These are phyloP conservation scores for Termitomyces sp. DNA, from an alignment of 768 basidiomycete species.

Conservation along the genomic window DNA sequence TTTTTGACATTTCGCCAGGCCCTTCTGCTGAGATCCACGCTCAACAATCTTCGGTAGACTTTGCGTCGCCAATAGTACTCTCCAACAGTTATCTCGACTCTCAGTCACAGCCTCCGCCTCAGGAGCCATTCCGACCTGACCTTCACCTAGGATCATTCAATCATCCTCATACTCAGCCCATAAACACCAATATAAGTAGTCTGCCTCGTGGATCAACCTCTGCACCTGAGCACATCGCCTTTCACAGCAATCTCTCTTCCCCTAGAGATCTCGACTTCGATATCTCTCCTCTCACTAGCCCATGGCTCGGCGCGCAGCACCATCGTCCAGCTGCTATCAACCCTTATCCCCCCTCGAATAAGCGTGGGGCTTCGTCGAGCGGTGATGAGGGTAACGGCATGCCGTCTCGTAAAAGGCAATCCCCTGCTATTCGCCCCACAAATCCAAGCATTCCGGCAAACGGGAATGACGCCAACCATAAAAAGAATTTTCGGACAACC, in stretches of 20 bases:
- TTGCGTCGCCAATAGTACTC: conserved; percentile 56
- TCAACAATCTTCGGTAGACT: conserved; percentile 48
- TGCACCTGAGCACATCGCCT: conserved; percentile 72
- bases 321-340: conserved; percentile 21
- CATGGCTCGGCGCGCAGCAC: conserved; percentile 65
- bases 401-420: conserved; percentile 48
- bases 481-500: conserved; percentile 27
- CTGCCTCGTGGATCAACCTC: conserved; percentile 39
- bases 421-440: conserved; percentile 40
- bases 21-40: conserved; percentile 65
- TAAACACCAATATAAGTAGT: conserved; percentile 13
- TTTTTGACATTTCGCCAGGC: conserved; percentile 27
- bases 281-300: conserved; percentile 75
- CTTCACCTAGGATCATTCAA: conserved; percentile 17
- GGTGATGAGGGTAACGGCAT: conserved; percentile 41
- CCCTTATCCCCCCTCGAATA: conserved; percentile 25
- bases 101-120: conserved; percentile 8
- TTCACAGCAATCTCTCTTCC: conserved; percentile 42
- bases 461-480: conserved; percentile 1
- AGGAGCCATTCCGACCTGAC: conserved; percentile 14
- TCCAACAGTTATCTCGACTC: conserved; percentile 28
- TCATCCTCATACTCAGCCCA: conserved; percentile 13
- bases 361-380: conserved; percentile 54
- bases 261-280: conserved; percentile 61
- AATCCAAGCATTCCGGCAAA: conserved; percentile 16